These are phyloP conservation scores for Cladophialophora chaetospira DNA, from an alignment of 2,329 filamentous ascomycete genomes.

Conservation along the genomic window DNA sequence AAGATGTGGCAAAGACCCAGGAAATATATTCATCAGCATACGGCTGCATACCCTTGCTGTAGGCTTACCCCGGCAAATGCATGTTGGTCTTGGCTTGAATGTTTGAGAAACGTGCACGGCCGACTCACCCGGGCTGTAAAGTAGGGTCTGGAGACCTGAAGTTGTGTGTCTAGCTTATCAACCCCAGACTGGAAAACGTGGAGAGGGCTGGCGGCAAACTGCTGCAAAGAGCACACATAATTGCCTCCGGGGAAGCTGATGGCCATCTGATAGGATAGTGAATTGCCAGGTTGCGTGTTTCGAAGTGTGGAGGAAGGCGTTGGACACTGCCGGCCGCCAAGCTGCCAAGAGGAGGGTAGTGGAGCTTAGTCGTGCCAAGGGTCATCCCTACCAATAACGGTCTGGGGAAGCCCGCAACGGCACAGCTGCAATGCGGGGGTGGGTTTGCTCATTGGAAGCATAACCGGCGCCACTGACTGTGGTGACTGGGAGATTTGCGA, in stretches of 20 bases:
- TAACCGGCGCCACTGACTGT: neutral
- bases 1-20: conserved; percentile 2
- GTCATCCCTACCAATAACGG: neutral
- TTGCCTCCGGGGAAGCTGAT: neutral
- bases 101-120: neutral
- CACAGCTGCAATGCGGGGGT: conserved; percentile 12
- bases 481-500: neutral
- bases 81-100: neutral
- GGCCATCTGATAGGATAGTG: neutral
- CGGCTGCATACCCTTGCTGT: neutral
- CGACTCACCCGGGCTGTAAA: neutral
- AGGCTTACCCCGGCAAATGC: neutral
- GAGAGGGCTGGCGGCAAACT: conserved; percentile 11
- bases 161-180: conserved; percentile 1
- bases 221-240: neutral
- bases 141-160: conserved; percentile 1
- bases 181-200: conserved; percentile 3
- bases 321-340: neutral
- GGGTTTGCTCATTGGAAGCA: conserved; percentile 3
- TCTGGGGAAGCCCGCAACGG: neutral
- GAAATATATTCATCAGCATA: conserved; percentile 13
- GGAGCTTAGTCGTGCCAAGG: conserved; percentile 3
- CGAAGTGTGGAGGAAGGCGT: neutral
- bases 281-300: no score
- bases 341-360: neutral